Evolutionary conservation across 2,329 filamentous ascomycete genomes (phyloP).

Genomic region (Colletotrichum sp.): DNA sequence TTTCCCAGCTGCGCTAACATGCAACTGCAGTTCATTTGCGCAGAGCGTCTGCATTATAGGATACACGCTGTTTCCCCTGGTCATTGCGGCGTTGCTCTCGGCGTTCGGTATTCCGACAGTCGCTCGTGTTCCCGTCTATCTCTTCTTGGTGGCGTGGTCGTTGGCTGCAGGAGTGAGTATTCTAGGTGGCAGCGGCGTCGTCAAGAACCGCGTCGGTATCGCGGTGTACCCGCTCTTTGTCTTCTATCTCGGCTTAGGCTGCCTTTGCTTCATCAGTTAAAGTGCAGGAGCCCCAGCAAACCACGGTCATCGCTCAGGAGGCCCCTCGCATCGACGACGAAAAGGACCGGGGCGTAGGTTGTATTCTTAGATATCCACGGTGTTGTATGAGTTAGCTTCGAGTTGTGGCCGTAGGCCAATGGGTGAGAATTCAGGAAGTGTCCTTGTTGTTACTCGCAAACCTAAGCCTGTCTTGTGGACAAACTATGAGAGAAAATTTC

Average conservation of each 20-base stretch:
- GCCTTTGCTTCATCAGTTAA: slow-evolving; percentile 96
- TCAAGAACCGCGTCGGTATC: slow-evolving; percentile 91
- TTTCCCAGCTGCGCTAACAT: slow-evolving; percentile 8
- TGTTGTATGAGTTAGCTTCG: not conserved
- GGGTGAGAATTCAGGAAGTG: not conserved
- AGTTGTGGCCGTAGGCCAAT: not conserved
- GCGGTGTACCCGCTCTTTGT: slow-evolving; percentile 95
- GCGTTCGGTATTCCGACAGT: slow-evolving; percentile 81
- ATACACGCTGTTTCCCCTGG: slow-evolving; percentile 96
- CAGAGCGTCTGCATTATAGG: slow-evolving; percentile 98
- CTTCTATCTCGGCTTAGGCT: slow-evolving; percentile 92
- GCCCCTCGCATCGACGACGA: not conserved
- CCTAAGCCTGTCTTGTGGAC: not conserved
- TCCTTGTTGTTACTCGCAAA: not conserved
- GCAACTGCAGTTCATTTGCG: slow-evolving; percentile 80
- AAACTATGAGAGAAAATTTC: not conserved
- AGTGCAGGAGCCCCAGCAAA: not conserved
- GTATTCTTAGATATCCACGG: slow-evolving; percentile 13
- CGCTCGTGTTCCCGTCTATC: slow-evolving; percentile 86
- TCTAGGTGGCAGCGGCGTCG: slow-evolving; percentile 90
- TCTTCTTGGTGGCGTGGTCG: slow-evolving; percentile 89
- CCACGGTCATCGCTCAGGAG: not conserved
- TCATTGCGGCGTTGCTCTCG: slow-evolving; percentile 89
- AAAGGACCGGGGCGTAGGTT: not conserved
- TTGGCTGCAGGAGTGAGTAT: slow-evolving; percentile 96